Base-by-base conservation (phyloP, 2,329 filamentous ascomycete species). In the Fusarium foetens region DNA sequence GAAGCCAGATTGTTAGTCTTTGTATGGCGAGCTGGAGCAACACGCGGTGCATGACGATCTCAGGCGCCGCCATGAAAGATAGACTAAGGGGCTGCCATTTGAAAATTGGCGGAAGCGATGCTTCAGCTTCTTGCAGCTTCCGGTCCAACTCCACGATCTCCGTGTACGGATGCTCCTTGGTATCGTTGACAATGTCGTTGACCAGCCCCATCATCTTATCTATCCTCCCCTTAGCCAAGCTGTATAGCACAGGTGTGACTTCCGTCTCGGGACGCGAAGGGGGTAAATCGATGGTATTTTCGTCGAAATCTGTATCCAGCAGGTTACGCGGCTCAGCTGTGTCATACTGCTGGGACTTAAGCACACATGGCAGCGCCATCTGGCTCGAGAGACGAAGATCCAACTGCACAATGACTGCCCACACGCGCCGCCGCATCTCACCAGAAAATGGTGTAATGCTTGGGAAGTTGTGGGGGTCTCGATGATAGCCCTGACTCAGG, bases 381-480 rank as follows among this genome's bases (percentile, higher is more conserved):
- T 92, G 89, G 75, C 91, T 91, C 8, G 88, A 87, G 25, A 90
- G 87, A 13, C 91, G 78, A 10, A 90, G 79, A 76, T 92, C 91
- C 38, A 91, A 83, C 75, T 90, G 87, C 25, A 82, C 77, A 11
- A 84, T 82, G 38, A 86, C 78, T 66, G 84, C 83, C 87, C 86
- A 88, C 58, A 85, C 74, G 14, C 85, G 81, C 38, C 84, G 80
- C 14, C 85, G 81, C 82, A 87, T 86, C 78, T 88, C 86, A 11
- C 84, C 84, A 41, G 85, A 80, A 66, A 86, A 88, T 2, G 83
- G 77, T 9, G 68, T 46, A 59, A 73, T 64, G 23, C 29, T 58
- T 0, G 54, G n/a, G 31, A 73, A 73, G 36, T 73, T 59, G 21
- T 38, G 23, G 35, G 68, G 68, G 21, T 73, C 70, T 13, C 68